A percentile compares a stretch with the other conserved stretches of the same genome.
phyloP scores from a whole-genome alignment of 495 filamentous ascomycete species.

The Penicillium steckii region DNA sequence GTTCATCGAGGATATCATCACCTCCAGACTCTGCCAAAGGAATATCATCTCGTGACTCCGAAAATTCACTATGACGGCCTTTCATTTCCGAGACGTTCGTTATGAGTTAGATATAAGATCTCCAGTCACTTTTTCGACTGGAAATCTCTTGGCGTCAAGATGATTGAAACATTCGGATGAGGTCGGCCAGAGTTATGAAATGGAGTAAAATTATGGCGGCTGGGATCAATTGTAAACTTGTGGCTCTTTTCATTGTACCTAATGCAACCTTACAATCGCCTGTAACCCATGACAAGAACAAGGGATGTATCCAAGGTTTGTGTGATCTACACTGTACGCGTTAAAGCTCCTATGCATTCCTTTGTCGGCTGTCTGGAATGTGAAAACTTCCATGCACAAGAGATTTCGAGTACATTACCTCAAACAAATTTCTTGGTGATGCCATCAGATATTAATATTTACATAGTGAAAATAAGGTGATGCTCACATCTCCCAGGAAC shows the following conservation, averaged over 20 bases:
- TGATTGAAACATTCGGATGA: constrained; percentile 3
- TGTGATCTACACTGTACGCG: background rate
- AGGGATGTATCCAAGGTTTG: background rate
- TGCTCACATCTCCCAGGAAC: too few species aligned
- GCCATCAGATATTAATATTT: too few species aligned
- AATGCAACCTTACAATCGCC: background rate
- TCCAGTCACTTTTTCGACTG: constrained; percentile 9
- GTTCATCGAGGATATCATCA: constrained; percentile 21
- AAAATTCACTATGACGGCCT: constrained; percentile 13
- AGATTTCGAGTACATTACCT: too few species aligned
- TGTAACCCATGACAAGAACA: background rate
- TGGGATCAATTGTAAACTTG: background rate
- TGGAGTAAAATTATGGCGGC: background rate
- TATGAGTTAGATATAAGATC: constrained; percentile 6
- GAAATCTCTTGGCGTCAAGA: background rate
- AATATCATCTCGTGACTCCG: constrained; percentile 21
- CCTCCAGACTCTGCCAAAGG: constrained; percentile 18
- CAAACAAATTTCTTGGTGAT: too few species aligned
- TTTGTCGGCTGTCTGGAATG: background rate
- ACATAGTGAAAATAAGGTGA: too few species aligned
- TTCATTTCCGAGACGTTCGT: constrained; percentile 6
- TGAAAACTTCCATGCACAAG: background rate
- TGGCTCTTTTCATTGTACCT: background rate
- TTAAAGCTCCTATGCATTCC: background rate
- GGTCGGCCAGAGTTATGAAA: background rate